Evolutionary conservation across 148 eudicot species (phyloP).

Genomic region (Rhododendron williamsianum): DNA sequence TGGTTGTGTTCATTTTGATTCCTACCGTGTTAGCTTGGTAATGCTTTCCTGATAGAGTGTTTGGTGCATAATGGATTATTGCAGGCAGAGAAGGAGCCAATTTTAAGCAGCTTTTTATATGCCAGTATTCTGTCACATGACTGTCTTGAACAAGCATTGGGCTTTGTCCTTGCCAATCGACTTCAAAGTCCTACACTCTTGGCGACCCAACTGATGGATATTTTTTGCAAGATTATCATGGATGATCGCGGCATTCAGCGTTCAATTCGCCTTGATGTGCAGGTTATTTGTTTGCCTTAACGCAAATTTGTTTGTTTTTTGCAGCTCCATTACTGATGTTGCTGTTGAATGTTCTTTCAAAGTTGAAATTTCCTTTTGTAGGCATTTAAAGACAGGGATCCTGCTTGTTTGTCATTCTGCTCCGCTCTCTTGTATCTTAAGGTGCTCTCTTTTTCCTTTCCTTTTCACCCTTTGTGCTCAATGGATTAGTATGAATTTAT

Average conservation of each 20-base stretch:
- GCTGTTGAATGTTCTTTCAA: background rate
- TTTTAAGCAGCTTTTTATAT: conserved; percentile 56
- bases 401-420: conserved; percentile 55
- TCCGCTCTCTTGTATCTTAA: conserved; percentile 51
- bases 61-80: background rate
- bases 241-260: conserved; percentile 37
- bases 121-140: conserved; percentile 53
- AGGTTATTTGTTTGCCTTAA: conserved; percentile 24
- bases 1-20: background rate
- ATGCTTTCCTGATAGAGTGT: background rate
- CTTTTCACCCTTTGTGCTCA: background rate
- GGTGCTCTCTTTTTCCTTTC: conserved; percentile 23
- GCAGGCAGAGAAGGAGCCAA: conserved; percentile 69
- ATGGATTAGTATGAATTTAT: background rate
- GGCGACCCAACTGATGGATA: conserved; percentile 51
- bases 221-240: conserved; percentile 39
- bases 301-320: background rate
- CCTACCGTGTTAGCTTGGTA: background rate
- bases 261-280: conserved; percentile 52
- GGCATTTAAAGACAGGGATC: conserved; percentile 63
- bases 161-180: conserved; percentile 52
- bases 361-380: conserved; percentile 13
- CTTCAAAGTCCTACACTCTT: conserved; percentile 47
- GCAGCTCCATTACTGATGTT: background rate
- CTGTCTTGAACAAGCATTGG: conserved; percentile 43